Conservation (phyloP, 2,329 filamentous ascomycete species). For the Fusarium sp. region DNA sequence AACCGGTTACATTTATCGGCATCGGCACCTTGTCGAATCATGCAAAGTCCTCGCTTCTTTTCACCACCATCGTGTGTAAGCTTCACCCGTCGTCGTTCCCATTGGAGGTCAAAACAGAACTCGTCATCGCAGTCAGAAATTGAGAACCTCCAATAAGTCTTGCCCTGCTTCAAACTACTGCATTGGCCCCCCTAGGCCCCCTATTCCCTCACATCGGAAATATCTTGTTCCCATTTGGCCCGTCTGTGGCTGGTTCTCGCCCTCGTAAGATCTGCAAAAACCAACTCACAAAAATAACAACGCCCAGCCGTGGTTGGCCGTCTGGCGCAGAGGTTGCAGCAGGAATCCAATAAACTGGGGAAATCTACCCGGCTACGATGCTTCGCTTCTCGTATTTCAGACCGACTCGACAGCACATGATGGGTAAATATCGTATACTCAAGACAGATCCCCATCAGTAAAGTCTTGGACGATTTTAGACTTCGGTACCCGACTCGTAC, state of each 20-base stretch:
- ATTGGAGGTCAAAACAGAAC: not conserved
- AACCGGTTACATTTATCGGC: conserved; percentile 21
- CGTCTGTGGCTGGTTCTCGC: conserved; percentile 25
- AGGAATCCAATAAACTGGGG: conserved; percentile 9
- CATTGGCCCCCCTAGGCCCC: conserved; percentile 7
- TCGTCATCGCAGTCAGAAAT: conserved; percentile 25
- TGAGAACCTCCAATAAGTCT: not conserved
- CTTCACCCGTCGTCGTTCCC: conserved; percentile 16
- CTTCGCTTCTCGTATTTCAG: conserved; percentile 30
- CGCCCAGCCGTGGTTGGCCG: conserved; percentile 11
- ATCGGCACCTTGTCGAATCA: conserved; percentile 8
- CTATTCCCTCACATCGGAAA: conserved; percentile 17
- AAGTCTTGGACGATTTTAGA: conserved; percentile 5
- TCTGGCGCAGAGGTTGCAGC: not conserved
- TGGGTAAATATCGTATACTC: conserved; percentile 3
- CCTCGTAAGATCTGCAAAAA: conserved; percentile 39
- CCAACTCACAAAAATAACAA: conserved; percentile 19
- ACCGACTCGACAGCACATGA: conserved; percentile 22
- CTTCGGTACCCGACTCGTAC: conserved; percentile 18
- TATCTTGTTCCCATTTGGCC: conserved; percentile 16
- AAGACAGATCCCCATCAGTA: not conserved
- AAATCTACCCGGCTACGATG: conserved; percentile 4
- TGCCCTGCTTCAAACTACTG: not conserved
- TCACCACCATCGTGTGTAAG: conserved; percentile 8
- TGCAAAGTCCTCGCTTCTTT: not conserved